Conservation (phyloP, 805 yeast genomes). For the Monosporozyma yasuniensis region DNA sequence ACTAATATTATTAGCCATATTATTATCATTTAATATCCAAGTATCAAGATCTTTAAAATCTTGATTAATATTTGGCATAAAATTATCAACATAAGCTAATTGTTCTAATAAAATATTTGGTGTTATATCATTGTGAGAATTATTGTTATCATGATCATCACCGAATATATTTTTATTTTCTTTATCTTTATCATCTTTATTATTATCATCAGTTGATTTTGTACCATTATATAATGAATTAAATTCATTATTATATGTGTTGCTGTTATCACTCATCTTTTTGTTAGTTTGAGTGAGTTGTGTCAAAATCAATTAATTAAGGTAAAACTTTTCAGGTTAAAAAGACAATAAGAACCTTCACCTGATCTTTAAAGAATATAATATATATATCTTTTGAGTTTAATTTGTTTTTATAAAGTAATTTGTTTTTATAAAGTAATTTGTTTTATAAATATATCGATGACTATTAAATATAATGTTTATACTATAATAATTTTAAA, state of each 20-base stretch:
- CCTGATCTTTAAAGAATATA: no score
- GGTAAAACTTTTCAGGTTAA: no score
- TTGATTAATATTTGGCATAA: conserved; percentile 47
- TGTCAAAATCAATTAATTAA: no score
- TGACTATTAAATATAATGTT: no score
- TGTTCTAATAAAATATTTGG: conserved; percentile 55
- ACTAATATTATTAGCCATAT: conserved; percentile 29
- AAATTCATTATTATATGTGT: conserved; percentile 8
- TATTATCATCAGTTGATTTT: no score
- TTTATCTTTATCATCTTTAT: background rate
- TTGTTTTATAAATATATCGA: no score
- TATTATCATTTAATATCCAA: conserved; percentile 26
- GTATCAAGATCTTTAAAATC: conserved; percentile 31
- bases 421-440: no score
- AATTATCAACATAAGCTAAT: conserved; percentile 70
- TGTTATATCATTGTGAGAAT: conserved; percentile 9
- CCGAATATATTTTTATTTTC: background rate
- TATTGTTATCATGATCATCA: conserved; percentile 5
- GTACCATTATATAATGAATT: conserved; percentile 16
- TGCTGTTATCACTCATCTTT: background rate
- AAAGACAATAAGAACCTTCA: no score
- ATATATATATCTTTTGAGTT: no score
- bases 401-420: no score
- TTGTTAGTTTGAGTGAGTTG: no score
- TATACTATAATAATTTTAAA: no score